Percentiles rank a stretch among this genome's conserved stretches.
Conservation (phyloP, 2,329 filamentous ascomycete species). For the Sarocladiaceae sp. region DNA sequence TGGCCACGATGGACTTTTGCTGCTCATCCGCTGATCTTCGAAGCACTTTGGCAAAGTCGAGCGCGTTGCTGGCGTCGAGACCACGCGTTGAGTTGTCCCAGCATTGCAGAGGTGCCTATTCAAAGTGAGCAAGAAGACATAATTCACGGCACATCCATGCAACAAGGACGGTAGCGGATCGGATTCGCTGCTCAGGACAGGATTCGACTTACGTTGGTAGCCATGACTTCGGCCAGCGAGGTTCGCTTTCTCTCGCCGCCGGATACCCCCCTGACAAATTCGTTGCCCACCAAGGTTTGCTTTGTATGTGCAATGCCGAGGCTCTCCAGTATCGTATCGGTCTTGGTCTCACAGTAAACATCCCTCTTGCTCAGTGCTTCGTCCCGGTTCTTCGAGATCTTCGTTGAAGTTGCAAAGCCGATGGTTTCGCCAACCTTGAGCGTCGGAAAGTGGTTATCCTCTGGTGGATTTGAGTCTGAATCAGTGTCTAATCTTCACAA, state of each 20-base stretch:
- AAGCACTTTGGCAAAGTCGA: slow-evolving; percentile 51
- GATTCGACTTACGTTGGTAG: slow-evolving; percentile 24
- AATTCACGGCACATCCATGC: background rate
- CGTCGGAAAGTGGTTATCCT: slow-evolving; percentile 59
- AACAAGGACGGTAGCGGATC: background rate
- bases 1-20: slow-evolving; percentile 48
- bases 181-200: background rate
- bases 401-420: slow-evolving; percentile 54
- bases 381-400: slow-evolving; percentile 53
- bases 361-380: slow-evolving; percentile 18
- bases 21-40: slow-evolving; percentile 44
- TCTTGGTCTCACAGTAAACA: slow-evolving; percentile 23
- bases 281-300: slow-evolving; percentile 59
- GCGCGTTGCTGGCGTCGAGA: background rate
- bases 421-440: slow-evolving; percentile 59
- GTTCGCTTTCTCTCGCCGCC: slow-evolving; percentile 64
- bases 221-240: slow-evolving; percentile 60
- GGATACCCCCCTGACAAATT: slow-evolving; percentile 52
- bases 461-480: slow-evolving; percentile 10
- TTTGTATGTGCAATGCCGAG: slow-evolving; percentile 61
- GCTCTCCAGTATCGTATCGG: slow-evolving; percentile 37
- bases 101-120: slow-evolving; percentile 1
- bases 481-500: background rate
- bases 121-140: no score
- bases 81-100: slow-evolving; percentile 8